phyloP scores from a whole-genome alignment of 805 yeast genomes.

The Candida wancherniae region DNA sequence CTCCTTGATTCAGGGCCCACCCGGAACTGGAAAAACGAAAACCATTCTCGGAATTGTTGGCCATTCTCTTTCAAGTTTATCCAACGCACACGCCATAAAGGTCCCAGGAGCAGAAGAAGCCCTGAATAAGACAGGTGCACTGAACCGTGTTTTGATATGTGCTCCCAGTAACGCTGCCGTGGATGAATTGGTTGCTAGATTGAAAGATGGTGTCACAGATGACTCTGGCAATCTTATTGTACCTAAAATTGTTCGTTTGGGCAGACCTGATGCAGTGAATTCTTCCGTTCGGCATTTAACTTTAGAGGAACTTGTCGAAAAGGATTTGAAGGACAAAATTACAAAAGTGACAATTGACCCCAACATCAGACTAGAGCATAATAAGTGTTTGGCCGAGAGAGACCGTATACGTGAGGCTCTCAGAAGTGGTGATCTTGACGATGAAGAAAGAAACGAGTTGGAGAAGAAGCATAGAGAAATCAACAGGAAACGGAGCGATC shows the following conservation, averaged over 20 bases:
- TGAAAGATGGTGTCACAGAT: slow-evolving; percentile 64
- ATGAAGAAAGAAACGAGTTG: slow-evolving; percentile 42
- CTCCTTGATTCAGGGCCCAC: slow-evolving; percentile 95
- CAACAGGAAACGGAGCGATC: slow-evolving; percentile 56
- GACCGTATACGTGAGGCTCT: slow-evolving; percentile 45
- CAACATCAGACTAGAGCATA: slow-evolving; percentile 46
- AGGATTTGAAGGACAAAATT: slow-evolving; percentile 41
- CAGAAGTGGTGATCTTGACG: slow-evolving; percentile 25
- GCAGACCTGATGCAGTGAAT: slow-evolving; percentile 84
- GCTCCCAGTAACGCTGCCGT: slow-evolving; percentile 99
- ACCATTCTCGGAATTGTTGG: slow-evolving; percentile 92
- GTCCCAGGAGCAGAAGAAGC: no score
- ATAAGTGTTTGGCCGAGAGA: slow-evolving; percentile 52
- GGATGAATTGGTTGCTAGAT: slow-evolving; percentile 84
- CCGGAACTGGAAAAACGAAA: slow-evolving; percentile 98
- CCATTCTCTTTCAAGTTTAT: slow-evolving; percentile 48
- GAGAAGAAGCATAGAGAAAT: slow-evolving; percentile 52
- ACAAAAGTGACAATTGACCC: slow-evolving; percentile 41
- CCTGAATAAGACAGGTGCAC: slow-evolving; percentile 21
- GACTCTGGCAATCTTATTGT: slow-evolving; percentile 47
- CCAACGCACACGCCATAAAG: slow-evolving; percentile 15
- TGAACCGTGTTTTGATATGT: slow-evolving; percentile 72
- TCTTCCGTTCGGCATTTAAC: slow-evolving; percentile 77
- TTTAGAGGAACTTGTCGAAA: slow-evolving; percentile 79
- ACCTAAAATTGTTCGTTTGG: slow-evolving; percentile 79